Evolutionary conservation across 2,329 filamentous ascomycete species (phyloP).

Genomic region (Byssothecium circinans): DNA sequence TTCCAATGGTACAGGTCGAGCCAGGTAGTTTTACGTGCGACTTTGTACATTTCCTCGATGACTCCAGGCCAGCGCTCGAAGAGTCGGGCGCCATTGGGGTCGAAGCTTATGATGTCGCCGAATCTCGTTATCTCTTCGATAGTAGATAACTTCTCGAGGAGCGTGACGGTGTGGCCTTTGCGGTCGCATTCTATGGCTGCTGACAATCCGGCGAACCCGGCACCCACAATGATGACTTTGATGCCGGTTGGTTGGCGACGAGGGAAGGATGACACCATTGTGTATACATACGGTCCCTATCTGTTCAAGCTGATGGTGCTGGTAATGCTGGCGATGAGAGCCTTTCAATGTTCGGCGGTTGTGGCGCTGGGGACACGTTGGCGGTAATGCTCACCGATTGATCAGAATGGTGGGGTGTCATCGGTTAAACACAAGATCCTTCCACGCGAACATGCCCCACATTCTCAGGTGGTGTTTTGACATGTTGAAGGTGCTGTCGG

Average conservation of each 20-base stretch:
- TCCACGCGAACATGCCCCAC: conserved; percentile 2
- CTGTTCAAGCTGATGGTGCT: conserved; percentile 1
- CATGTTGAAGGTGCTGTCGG: neutral
- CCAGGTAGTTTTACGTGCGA: conserved; percentile 58
- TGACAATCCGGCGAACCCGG: conserved; percentile 62
- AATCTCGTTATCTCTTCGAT: conserved; percentile 59
- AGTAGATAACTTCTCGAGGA: conserved; percentile 54
- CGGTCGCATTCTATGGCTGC: conserved; percentile 65
- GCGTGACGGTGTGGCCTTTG: conserved; percentile 59
- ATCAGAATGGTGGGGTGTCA: conserved; percentile 5
- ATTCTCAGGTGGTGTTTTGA: neutral
- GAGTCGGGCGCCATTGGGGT: conserved; percentile 62
- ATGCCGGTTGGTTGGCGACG: conserved; percentile 23
- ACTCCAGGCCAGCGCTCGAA: conserved; percentile 56
- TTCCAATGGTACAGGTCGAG: conserved; percentile 64
- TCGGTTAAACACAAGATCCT: conserved; percentile 8
- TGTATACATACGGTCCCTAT: neutral
- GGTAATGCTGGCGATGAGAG: too few relatives aligned
- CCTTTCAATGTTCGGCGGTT: neutral
- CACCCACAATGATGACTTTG: conserved; percentile 52
- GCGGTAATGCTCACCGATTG: neutral
- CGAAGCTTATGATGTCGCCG: conserved; percentile 65
- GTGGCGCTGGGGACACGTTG: conserved; percentile 1
- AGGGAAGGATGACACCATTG: conserved; percentile 17
- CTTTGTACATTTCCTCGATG: conserved; percentile 50